These are phyloP conservation scores for Dendrothele bispora DNA, from an alignment of 768 basidiomycete genomes.

Conservation along the genomic window DNA sequence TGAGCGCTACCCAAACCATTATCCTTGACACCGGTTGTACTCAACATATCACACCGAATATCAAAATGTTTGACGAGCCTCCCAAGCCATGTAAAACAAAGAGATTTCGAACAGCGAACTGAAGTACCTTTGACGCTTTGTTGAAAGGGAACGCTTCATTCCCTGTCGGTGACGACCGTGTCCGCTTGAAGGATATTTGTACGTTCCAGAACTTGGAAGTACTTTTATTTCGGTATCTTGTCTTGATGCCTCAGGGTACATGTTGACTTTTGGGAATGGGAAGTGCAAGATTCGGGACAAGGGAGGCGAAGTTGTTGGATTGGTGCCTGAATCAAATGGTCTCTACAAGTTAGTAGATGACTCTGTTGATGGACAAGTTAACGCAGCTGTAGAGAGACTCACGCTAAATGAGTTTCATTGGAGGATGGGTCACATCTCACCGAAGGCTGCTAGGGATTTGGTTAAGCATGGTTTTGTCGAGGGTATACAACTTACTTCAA, in stretches of 20 bases:
- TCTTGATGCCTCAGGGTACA: not conserved
- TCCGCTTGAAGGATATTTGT: too few relatives aligned
- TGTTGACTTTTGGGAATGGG: not conserved
- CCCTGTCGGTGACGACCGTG: too few relatives aligned
- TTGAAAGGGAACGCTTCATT: too few relatives aligned
- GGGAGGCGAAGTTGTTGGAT: not conserved
- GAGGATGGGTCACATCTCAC: conserved; percentile 3
- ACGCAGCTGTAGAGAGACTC: not conserved
- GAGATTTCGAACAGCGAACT: too few relatives aligned
- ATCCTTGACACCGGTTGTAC: too few relatives aligned
- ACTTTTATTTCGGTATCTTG: not conserved
- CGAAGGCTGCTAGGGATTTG: not conserved
- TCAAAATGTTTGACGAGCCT: too few relatives aligned
- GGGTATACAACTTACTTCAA: not conserved
- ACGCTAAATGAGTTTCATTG: not conserved
- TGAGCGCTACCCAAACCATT: too few relatives aligned
- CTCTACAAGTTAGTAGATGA: not conserved
- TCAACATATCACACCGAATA: too few relatives aligned
- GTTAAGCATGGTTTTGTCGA: not conserved
- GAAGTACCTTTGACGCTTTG: too few relatives aligned
- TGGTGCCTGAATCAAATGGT: not conserved
- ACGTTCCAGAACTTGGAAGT: not conserved
- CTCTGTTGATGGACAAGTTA: not conserved
- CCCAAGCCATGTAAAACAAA: too few relatives aligned
- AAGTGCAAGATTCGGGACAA: not conserved